Base-by-base conservation (phyloP, 176 grass and related monocot genomes). In the Aegilops tauschii region DNA sequence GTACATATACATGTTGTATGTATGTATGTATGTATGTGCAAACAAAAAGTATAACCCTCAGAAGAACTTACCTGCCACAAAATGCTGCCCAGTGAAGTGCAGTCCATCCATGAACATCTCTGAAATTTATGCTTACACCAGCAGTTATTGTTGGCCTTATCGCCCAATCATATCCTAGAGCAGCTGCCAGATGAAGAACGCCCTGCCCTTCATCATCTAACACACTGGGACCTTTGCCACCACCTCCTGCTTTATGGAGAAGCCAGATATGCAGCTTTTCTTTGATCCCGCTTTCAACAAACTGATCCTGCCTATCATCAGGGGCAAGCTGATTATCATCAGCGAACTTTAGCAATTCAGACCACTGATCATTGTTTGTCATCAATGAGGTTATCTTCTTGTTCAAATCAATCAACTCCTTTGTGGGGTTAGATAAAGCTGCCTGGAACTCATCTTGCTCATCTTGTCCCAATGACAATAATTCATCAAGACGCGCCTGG, bases 11-110 rank as follows among this genome's bases (percentile, higher is more conserved):
- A 35, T 35, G 34, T 23, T 25, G 23, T 31, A 31, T 31, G 31
- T 31, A 31, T 31, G 31, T 31, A 34, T 34, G 32, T 4, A 34
- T 34, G 32, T 34, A 34, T 34, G 32, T 4, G 32, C 50, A 20
- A 61, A 69, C 29, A 52, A 59, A 25, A 37, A 80, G 56, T 37
- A 36, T 45, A 23, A 36, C 25, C 64, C 25, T 30, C 39, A 56
- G 25, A 87, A 90, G 29, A 73, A 62, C 65, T 72, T 85, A 93
- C 95, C 95, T 98, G 63, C 96, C 96, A 88, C 86, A 94, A 81
- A 90, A 98, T 89, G 96, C 96, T 68, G 93, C 93, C 96, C 96
- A 98, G 77, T 98, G 96, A 78, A 98, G 96, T 82, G 91, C 96
- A 70, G 96, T 98, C 93, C 93, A 88, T 30, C 96, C 96, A 77